Evolutionary conservation across 192 early-diverging fungal genomes (phyloP).

Genomic region (Mortierella antarctica): DNA sequence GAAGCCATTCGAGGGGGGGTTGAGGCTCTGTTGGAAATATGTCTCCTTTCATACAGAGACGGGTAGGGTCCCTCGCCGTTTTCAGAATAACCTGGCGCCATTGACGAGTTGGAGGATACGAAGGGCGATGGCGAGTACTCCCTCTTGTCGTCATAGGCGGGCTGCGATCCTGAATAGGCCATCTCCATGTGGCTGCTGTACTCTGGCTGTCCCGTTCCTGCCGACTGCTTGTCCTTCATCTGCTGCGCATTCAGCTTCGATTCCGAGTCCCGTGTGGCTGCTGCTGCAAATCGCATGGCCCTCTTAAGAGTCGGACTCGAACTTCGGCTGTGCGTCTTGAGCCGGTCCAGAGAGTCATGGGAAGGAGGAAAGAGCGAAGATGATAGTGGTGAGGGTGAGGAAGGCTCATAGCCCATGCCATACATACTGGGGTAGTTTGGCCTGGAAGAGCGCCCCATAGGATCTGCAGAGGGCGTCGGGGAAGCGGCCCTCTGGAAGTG

Average conservation of each 20-base stretch:
- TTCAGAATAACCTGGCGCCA: no score
- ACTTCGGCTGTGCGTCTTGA: slow-evolving; percentile 25
- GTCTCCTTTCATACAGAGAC: no score
- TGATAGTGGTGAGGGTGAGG: slow-evolving; percentile 38
- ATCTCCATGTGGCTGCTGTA: slow-evolving; percentile 14
- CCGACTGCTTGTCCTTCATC: slow-evolving; percentile 13
- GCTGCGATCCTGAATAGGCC: slow-evolving; percentile 27
- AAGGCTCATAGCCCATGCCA: slow-evolving; percentile 27
- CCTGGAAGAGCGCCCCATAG: not conserved
- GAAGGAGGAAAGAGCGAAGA: slow-evolving; percentile 23
- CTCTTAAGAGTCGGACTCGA: slow-evolving; percentile 41
- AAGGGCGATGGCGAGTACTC: slow-evolving; percentile 15
- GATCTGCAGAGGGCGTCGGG: slow-evolving; percentile 16
- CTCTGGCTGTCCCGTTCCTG: slow-evolving; percentile 7
- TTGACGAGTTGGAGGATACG: no score
- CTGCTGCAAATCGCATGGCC: slow-evolving; percentile 28
- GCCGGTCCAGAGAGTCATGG: slow-evolving; percentile 9
- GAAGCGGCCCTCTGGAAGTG: slow-evolving; percentile 40
- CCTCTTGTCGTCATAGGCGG: slow-evolving; percentile 26
- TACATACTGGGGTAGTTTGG: slow-evolving; percentile 23
- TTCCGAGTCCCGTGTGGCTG: slow-evolving; percentile 14
- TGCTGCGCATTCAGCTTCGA: not conserved
- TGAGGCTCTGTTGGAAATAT: not conserved
- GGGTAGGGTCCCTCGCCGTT: no score
- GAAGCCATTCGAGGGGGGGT: slow-evolving; percentile 10